These are phyloP conservation scores for Colletotrichum sublineola DNA, from an alignment of 2,329 filamentous ascomycete species.

Conservation along the genomic window DNA sequence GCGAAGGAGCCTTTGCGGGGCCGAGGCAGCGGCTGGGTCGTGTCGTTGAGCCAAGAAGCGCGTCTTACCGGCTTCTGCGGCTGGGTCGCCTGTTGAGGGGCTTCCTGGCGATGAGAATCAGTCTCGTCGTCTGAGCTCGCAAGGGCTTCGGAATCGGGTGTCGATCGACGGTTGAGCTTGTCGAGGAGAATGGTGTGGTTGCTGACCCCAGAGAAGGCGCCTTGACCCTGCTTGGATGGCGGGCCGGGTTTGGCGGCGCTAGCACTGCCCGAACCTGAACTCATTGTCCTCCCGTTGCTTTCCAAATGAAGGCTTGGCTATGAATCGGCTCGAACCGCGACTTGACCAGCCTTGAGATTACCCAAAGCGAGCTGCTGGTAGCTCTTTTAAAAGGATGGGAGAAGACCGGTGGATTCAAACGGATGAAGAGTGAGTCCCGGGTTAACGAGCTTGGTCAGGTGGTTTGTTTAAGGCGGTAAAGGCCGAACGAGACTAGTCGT, in stretches of 20 bases:
- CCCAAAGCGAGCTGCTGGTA: conserved; percentile 1
- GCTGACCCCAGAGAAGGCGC: conserved; percentile 60
- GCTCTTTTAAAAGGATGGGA: neutral
- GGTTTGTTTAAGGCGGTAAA: conserved; percentile 46
- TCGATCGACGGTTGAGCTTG: conserved; percentile 84
- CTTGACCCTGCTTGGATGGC: conserved; percentile 65
- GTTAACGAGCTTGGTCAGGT: conserved; percentile 19
- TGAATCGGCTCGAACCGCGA: conserved; percentile 3
- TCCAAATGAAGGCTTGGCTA: conserved; percentile 6
- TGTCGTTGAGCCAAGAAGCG: conserved; percentile 90
- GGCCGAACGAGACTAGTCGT: conserved; percentile 39
- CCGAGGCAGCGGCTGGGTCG: conserved; percentile 71
- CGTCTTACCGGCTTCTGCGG: conserved; percentile 76
- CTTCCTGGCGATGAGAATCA: conserved; percentile 73
- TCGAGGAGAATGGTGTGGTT: conserved; percentile 78
- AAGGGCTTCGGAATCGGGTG: conserved; percentile 93
- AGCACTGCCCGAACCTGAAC: conserved; percentile 50
- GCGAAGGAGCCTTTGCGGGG: conserved; percentile 83
- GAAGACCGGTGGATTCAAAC: conserved; percentile 25
- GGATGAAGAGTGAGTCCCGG: neutral
- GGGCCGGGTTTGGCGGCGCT: conserved; percentile 63
- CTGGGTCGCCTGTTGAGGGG: conserved; percentile 60
- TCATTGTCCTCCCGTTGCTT: conserved; percentile 58
- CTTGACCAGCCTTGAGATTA: neutral
- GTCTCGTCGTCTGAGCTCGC: conserved; percentile 95